A percentile compares a stretch with the other conserved stretches of the same genome.
These are phyloP conservation scores for Boehmeria nivea DNA, from an alignment of 306 rosid genomes.

Conservation along the genomic window DNA sequence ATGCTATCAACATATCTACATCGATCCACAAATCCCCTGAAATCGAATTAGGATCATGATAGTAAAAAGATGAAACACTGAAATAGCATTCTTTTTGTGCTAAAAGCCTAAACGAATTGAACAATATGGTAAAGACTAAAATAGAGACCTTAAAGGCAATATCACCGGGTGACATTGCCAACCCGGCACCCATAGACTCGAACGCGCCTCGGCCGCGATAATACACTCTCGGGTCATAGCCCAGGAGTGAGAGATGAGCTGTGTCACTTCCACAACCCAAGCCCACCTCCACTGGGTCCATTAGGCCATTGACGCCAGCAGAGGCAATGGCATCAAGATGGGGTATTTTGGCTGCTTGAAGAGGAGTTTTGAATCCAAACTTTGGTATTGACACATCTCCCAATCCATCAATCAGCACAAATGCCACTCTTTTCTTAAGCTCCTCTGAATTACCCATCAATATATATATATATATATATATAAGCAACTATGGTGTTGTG, in stretches of 20 bases:
- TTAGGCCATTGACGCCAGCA: constrained; percentile 82
- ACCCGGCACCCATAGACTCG: constrained; percentile 98
- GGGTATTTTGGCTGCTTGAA: constrained; percentile 72
- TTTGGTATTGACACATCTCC: constrained; percentile 89
- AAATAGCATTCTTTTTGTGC: too few species aligned
- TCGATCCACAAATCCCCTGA: too few species aligned
- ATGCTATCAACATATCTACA: too few species aligned
- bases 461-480: constrained; percentile 1
- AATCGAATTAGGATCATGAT: too few species aligned
- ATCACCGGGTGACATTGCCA: constrained; percentile 98
- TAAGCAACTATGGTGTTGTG: constrained; percentile 19
- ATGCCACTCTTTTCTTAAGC: constrained; percentile 84
- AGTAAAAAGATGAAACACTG: too few species aligned
- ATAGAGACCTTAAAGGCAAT: constrained; percentile 86
- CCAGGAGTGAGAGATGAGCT: constrained; percentile 91
- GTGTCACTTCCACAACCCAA: constrained; percentile 98
- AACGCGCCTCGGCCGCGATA: constrained; percentile 94
- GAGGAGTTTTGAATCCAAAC: constrained; percentile 76
- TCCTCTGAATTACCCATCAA: constrained; percentile 43
- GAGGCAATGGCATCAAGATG: constrained; percentile 85
- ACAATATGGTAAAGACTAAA: not conserved
- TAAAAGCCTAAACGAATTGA: not conserved
- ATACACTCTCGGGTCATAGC: constrained; percentile 84
- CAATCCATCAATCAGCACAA: constrained; percentile 89
- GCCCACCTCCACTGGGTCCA: constrained; percentile 99